phyloP scores from a whole-genome alignment of 2,329 filamentous ascomycete species.

The Fusarium domesticum region DNA sequence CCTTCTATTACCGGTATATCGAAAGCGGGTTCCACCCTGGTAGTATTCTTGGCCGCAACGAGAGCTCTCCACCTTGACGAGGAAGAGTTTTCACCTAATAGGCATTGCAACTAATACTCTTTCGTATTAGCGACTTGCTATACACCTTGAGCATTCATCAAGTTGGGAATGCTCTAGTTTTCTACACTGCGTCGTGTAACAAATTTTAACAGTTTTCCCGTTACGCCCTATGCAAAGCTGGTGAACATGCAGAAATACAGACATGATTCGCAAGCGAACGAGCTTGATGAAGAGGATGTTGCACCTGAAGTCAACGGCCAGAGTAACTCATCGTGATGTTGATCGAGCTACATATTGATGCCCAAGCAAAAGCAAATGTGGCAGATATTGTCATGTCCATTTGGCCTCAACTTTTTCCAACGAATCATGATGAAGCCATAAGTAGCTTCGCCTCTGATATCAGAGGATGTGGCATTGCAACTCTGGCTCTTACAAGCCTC shows the following conservation, averaged over 20 bases:
- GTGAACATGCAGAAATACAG: no score
- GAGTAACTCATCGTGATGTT: background rate
- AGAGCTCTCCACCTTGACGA: background rate
- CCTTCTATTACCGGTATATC: background rate
- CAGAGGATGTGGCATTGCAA: slow-evolving; percentile 27
- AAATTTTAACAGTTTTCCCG: no score
- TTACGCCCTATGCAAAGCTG: no score
- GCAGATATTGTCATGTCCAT: background rate
- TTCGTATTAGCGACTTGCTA: background rate
- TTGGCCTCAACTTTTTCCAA: background rate
- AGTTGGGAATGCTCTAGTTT: no score
- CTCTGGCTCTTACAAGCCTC: slow-evolving; percentile 21
- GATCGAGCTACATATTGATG: background rate
- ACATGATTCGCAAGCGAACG: no score
- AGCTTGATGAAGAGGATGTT: background rate
- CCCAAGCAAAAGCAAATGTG: background rate
- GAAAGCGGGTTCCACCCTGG: background rate
- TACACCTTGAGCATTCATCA: no score
- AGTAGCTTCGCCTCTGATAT: background rate
- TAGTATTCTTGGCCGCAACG: background rate
- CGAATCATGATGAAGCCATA: background rate
- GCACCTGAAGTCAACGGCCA: no score
- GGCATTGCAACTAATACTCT: background rate
- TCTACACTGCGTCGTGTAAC: no score
- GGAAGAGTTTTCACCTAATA: background rate